Evolutionary conservation across 2,329 filamentous ascomycete species (phyloP).

Genomic region (Fusarium metavorans): DNA sequence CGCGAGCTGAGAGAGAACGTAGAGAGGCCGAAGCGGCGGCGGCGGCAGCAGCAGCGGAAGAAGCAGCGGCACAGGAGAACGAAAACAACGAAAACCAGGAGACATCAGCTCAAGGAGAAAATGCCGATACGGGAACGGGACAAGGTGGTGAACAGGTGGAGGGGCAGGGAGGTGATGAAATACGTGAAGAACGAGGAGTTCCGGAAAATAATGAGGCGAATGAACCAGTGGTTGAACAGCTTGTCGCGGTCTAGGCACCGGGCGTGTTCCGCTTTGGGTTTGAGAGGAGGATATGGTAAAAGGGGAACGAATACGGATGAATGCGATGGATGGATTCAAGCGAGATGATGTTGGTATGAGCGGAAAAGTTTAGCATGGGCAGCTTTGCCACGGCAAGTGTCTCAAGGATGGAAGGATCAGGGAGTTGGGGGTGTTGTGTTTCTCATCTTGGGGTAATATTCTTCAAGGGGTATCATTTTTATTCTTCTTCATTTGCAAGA

Average conservation of each 20-base stretch:
- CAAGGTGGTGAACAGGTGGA: conserved; percentile 16
- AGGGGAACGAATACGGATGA: conserved; percentile 13
- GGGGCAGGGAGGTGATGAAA: conserved; percentile 32
- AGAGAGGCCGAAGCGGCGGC: conserved; percentile 55
- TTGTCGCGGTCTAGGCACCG: conserved; percentile 36
- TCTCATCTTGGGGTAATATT: conserved; percentile 18
- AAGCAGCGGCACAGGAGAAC: conserved; percentile 37
- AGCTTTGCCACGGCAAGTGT: conserved; percentile 23
- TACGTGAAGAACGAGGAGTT: conserved; percentile 17
- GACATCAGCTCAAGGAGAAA: conserved; percentile 12
- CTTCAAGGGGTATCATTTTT: conserved; percentile 10
- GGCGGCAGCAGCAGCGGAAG: conserved; percentile 44
- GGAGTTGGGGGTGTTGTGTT: conserved; percentile 43
- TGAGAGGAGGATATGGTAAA: background rate
- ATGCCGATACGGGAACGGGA: conserved; percentile 8
- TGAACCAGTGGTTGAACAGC: conserved; percentile 34
- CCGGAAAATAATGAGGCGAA: conserved; percentile 22
- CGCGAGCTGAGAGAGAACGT: conserved; percentile 58
- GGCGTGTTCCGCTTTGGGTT: background rate
- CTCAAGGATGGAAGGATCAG: conserved; percentile 22
- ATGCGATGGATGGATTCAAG: conserved; percentile 22
- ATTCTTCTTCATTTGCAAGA: conserved; percentile 20
- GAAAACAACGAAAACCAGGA: conserved; percentile 33
- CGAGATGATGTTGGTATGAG: conserved; percentile 24
- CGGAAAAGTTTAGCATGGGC: conserved; percentile 34